Evolutionary conservation across 306 rosid species (phyloP).

Genomic region (Trichosanthes cucumerina): DNA sequence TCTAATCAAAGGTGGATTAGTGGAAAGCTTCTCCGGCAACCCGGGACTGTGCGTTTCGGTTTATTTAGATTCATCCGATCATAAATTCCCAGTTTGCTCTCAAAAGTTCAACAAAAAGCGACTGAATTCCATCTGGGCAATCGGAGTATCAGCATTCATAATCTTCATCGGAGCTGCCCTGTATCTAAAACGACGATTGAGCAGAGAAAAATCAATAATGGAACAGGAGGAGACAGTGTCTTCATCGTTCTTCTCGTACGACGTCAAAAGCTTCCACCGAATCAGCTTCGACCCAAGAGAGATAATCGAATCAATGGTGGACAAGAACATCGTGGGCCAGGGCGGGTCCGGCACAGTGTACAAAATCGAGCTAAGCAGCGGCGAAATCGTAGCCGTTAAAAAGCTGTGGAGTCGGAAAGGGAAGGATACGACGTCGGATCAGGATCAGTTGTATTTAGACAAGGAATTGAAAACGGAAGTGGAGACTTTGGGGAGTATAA

Average conservation of each 20-base stretch:
- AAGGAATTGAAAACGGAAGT: slow-evolving; percentile 77
- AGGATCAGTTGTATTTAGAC: slow-evolving; percentile 39
- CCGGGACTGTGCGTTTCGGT: slow-evolving; percentile 62
- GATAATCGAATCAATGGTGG: slow-evolving; percentile 61
- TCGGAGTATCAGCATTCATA: slow-evolving; percentile 45
- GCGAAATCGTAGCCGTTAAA: slow-evolving; percentile 80
- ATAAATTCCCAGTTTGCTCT: slow-evolving; percentile 46
- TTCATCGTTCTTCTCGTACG: slow-evolving; percentile 53
- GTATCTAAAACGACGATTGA: slow-evolving; percentile 48
- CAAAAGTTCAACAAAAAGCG: slow-evolving; percentile 26
- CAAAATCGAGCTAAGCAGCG: slow-evolving; percentile 57
- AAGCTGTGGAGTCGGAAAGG: slow-evolving; percentile 43
- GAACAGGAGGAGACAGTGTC: slow-evolving; percentile 68
- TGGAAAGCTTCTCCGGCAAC: slow-evolving; percentile 81
- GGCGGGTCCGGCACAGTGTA: slow-evolving; percentile 96
- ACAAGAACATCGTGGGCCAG: slow-evolving; percentile 76
- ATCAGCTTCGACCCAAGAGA: slow-evolving; percentile 60
- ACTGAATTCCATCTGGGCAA: slow-evolving; percentile 65
- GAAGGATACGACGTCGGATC: slow-evolving; percentile 40
- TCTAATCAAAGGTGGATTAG: slow-evolving; percentile 65
- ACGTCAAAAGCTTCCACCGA: slow-evolving; percentile 80
- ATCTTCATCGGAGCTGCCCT: slow-evolving; percentile 53
- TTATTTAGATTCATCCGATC: slow-evolving; percentile 36
- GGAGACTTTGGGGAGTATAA: slow-evolving; percentile 76
- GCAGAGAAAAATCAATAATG: slow-evolving; percentile 32